These are phyloP conservation scores for Hanseniaspora mollemarum DNA, from an alignment of 805 yeast species.

Conservation along the genomic window DNA sequence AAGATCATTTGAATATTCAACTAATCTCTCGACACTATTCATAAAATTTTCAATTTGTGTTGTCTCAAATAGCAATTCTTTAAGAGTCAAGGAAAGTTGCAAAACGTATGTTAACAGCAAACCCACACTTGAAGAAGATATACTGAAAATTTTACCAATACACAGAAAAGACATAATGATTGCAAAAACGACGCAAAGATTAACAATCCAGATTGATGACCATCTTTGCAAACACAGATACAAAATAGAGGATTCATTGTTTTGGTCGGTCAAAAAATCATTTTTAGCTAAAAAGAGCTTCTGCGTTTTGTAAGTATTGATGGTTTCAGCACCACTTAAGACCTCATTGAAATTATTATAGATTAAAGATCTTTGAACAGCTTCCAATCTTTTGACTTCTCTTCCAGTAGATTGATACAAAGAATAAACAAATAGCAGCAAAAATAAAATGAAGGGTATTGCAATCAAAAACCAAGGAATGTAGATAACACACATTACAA, in stretches of 20 bases:
- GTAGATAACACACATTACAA: constrained; percentile 58
- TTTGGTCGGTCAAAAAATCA: constrained; percentile 40
- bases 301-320: constrained; percentile 34
- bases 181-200: constrained; percentile 40
- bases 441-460: constrained; percentile 41
- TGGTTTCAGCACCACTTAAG: constrained; percentile 39
- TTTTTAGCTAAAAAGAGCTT: constrained; percentile 35
- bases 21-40: constrained; percentile 51
- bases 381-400: constrained; percentile 43
- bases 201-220: constrained; percentile 32
- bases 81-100: constrained; percentile 45
- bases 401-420: constrained; percentile 41
- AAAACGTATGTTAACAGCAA: constrained; percentile 48
- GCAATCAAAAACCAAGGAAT: constrained; percentile 72
- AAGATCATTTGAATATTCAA: constrained; percentile 52
- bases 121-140: constrained; percentile 52
- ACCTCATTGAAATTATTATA: constrained; percentile 43
- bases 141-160: constrained; percentile 46
- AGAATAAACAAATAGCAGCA: constrained; percentile 36
- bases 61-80: constrained; percentile 41
- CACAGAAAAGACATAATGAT: constrained; percentile 46
- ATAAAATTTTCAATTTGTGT: constrained; percentile 49
- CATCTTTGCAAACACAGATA: constrained; percentile 52
- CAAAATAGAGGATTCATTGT: constrained; percentile 42
- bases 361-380: constrained; percentile 41